Percentiles rank a stretch among this genome's conserved stretches.
These are phyloP conservation scores for Myriangium duriaei DNA, from an alignment of 2,329 filamentous ascomycete genomes.

Conservation along the genomic window DNA sequence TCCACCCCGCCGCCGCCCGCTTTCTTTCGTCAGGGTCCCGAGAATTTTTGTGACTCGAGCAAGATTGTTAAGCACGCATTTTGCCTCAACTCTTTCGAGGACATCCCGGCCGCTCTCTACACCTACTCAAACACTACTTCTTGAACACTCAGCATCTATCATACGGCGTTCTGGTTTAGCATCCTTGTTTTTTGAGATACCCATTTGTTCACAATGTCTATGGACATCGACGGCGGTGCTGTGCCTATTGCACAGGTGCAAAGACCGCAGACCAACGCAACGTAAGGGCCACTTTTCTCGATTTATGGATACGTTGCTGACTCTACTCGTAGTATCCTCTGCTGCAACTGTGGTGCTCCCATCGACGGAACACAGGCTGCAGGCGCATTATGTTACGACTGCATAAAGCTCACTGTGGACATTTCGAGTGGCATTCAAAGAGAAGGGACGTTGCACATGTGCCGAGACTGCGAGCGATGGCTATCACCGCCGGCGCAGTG, in stretches of 20 bases:
- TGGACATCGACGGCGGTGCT: conserved; percentile 25
- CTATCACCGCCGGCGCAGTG: conserved; percentile 74
- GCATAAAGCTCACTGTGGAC: conserved; percentile 86
- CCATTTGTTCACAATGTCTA: conserved; percentile 20
- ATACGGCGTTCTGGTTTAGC: background rate
- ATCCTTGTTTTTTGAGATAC: conserved; percentile 9
- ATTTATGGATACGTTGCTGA: conserved; percentile 10
- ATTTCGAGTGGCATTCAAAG: conserved; percentile 84
- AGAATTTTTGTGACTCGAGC: conserved; percentile 10
- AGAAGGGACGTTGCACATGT: conserved; percentile 81
- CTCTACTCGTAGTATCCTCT: conserved; percentile 59
- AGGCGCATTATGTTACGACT: conserved; percentile 89
- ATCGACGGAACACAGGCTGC: conserved; percentile 82
- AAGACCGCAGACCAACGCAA: conserved; percentile 20
- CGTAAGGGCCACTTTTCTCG: conserved; percentile 11
- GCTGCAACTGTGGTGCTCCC: conserved; percentile 91
- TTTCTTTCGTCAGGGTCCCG: too few relatives aligned
- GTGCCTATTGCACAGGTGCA: conserved; percentile 15
- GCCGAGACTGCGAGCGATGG: conserved; percentile 91
- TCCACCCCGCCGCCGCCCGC: too few relatives aligned
- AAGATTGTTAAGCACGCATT: conserved; percentile 3
- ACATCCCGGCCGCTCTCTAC: background rate
- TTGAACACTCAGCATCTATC: too few relatives aligned
- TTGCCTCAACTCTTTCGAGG: background rate
- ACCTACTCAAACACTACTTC: too few relatives aligned